These are phyloP conservation scores for Coemansia javaensis DNA, from an alignment of 192 early-diverging fungal species.

Conservation along the genomic window DNA sequence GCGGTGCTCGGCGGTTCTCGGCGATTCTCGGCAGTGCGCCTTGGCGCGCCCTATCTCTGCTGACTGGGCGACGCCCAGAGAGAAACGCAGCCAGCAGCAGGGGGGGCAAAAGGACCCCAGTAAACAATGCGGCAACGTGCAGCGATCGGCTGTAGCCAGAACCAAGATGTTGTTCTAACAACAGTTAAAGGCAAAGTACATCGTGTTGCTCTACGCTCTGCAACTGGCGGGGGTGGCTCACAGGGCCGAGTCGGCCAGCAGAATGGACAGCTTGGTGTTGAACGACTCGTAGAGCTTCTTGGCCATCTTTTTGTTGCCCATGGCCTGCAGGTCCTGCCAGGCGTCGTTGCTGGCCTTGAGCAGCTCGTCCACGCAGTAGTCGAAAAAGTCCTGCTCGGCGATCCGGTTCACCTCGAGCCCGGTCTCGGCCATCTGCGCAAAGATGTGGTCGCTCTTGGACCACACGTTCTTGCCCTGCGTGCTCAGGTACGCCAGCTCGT, in stretches of 20 bases:
- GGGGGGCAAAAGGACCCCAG: no score
- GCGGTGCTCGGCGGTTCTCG: no score
- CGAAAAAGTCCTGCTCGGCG: constrained; percentile 51
- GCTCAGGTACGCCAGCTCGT: constrained; percentile 48
- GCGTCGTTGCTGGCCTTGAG: constrained; percentile 48
- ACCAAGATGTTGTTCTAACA: background rate
- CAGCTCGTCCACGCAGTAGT: constrained; percentile 51
- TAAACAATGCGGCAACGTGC: no score
- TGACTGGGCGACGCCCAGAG: no score
- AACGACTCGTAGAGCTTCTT: constrained; percentile 47
- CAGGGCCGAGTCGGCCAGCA: constrained; percentile 22
- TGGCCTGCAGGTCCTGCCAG: constrained; percentile 41
- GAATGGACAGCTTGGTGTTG: constrained; percentile 32
- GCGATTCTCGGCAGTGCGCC: no score
- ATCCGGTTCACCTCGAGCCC: constrained; percentile 48
- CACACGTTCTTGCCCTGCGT: constrained; percentile 44
- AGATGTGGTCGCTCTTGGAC: constrained; percentile 40
- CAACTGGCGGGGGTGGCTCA: background rate
- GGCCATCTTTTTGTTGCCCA: constrained; percentile 41
- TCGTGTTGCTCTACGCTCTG: no score
- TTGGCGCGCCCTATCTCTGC: no score
- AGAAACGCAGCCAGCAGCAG: no score
- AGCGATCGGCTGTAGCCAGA: background rate
- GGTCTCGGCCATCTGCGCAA: constrained; percentile 34
- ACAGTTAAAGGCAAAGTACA: no score